phyloP scores from a whole-genome alignment of 2,329 filamentous ascomycete species.

The Sphaerostilbella broomeana region DNA sequence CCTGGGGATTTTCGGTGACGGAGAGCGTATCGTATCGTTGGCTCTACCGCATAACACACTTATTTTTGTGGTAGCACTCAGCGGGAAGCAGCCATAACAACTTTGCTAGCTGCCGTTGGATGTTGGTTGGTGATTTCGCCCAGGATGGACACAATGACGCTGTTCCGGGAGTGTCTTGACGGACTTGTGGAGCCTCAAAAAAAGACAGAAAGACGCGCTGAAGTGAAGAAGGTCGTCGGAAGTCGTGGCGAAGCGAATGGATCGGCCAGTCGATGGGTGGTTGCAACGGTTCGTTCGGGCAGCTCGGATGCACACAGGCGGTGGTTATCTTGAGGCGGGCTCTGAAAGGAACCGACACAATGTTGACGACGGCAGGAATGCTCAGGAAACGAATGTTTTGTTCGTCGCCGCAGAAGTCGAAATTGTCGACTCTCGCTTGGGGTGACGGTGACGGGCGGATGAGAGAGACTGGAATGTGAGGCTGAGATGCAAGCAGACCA shows the following conservation, averaged over 20 bases:
- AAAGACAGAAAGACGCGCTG: too few relatives aligned
- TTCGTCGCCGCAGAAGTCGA: not conserved
- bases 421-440: not conserved
- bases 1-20: not conserved
- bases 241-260: too few relatives aligned
- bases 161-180: too few relatives aligned
- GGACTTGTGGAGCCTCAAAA: too few relatives aligned
- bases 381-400: not conserved
- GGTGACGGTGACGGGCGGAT: not conserved
- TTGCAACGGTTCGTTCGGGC: too few relatives aligned
- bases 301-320: too few relatives aligned
- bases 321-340: too few relatives aligned
- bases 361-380: slow-evolving; percentile 13
- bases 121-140: too few relatives aligned
- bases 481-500: slow-evolving; percentile 5
- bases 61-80: not conserved
- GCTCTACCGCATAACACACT: not conserved
- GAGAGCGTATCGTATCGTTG: not conserved
- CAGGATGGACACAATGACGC: too few relatives aligned
- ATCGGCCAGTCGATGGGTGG: too few relatives aligned
- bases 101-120: not conserved
- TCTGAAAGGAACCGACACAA: too few relatives aligned
- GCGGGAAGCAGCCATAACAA: slow-evolving; percentile 8
- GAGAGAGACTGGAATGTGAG: slow-evolving; percentile 13
- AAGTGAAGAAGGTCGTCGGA: too few relatives aligned